Conservation (phyloP, 164 flowering plant genomes). For the Vitis amurensis region DNA sequence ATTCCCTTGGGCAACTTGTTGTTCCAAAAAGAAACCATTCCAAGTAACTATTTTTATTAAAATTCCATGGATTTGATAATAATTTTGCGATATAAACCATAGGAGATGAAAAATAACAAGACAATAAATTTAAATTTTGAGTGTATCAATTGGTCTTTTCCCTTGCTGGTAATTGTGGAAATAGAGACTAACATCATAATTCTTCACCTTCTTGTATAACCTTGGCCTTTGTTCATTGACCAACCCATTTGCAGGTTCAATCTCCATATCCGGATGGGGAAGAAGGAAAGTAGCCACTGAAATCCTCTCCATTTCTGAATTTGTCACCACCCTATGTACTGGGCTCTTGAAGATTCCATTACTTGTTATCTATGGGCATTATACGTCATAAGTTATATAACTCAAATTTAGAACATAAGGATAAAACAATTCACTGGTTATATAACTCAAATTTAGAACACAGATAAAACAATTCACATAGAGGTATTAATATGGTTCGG, state of each 20-base stretch:
- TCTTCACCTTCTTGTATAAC: conserved; percentile 36
- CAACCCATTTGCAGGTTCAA: conserved; percentile 29
- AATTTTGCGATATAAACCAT: too few species aligned
- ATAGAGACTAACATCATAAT: conserved; percentile 25
- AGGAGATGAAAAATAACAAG: too few species aligned
- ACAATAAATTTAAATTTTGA: conserved; percentile 12
- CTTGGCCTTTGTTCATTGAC: conserved; percentile 38
- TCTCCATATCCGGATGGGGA: conserved; percentile 27
- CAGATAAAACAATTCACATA: too few species aligned
- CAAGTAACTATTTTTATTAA: too few species aligned
- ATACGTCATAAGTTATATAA: too few species aligned
- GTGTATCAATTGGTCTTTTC: conserved; percentile 33
- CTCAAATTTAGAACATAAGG: too few species aligned
- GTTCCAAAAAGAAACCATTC: too few species aligned
- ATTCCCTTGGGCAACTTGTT: too few species aligned
- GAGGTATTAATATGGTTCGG: too few species aligned
- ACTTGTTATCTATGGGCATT: conserved; percentile 41
- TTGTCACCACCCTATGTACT: conserved; percentile 43
- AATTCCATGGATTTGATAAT: too few species aligned
- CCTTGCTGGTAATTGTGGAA: conserved; percentile 37
- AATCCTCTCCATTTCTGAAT: conserved; percentile 35
- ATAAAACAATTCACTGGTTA: too few species aligned
- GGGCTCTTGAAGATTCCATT: conserved; percentile 60
- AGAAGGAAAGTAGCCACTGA: conserved; percentile 31
- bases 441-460: too few species aligned